Base-by-base conservation (phyloP, 768 basidiomycete species). In the Hygrophorus russula region DNA sequence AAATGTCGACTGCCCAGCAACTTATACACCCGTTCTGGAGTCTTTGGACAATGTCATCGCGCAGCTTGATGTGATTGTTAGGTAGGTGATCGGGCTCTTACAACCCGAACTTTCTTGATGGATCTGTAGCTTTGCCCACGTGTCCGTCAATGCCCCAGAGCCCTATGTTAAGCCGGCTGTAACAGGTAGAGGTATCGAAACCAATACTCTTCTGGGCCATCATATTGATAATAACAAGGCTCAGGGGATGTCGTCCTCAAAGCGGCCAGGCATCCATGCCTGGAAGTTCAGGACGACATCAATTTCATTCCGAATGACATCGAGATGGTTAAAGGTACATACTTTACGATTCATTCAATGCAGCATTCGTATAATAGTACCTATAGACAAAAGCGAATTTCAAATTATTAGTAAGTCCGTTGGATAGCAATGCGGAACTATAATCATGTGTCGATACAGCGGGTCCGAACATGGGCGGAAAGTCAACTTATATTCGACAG, bases 381-480 rank as follows among this genome's bases (percentile, higher is more conserved):
- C 37, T 30, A 41, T 24, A 88, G 87, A 74, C 42, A 69, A 80
- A 48, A 90, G 88, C 51, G 94, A 97, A 59, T 93, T 99, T 62
- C 82, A 89, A 48, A 93, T 98, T 43, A 93, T 98, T 51, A 97
- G 85, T 86, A 53, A 47, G 78, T 50, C 2, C 28, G 13, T 40
- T 5, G 10, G 29, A 18, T 24, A 4, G 31, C 39, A 10, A 42
- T 24, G 7, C 24, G 24, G 24, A 24, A 24, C 24, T 24, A 3
- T 24, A 24, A 3, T 24, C 4, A 24, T 24, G 24, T 24, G 24
- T 24, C 7, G 7, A 24, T 7, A 24, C 45, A 88, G 86, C 94
- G 15, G 96, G 96, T 4, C 96, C 96, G 0, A 99, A 99, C 61
- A 97, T 97, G 87, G 96, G 96, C 41, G 96, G 96, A 47, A 99